Evolutionary conservation across 2,329 filamentous ascomycete genomes (phyloP).

Genomic region (Fusarium sublunatum): DNA sequence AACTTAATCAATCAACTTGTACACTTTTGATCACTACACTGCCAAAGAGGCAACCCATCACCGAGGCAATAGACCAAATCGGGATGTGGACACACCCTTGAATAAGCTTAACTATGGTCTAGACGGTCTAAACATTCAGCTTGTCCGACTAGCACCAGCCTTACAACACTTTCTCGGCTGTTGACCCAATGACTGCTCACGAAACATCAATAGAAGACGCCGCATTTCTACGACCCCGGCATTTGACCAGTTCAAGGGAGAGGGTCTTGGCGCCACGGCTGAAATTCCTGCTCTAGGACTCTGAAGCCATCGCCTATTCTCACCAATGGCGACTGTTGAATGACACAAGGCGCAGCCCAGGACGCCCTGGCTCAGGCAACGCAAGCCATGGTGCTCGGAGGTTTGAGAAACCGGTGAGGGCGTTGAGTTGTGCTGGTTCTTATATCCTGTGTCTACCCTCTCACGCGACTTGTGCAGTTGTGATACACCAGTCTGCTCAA

Average conservation of each 20-base stretch:
- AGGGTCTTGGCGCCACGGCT: conserved; percentile 12
- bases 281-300: conserved; percentile 4
- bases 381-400: conserved; percentile 8
- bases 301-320: background rate
- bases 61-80: background rate
- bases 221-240: background rate
- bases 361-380: conserved; percentile 1
- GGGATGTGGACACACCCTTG: background rate
- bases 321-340: conserved; percentile 10
- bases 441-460: conserved; percentile 18
- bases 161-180: conserved; percentile 12
- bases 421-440: background rate
- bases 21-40: background rate
- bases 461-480: background rate
- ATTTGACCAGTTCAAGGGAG: conserved; percentile 4
- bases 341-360: conserved; percentile 3
- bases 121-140: conserved; percentile 22
- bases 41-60: background rate
- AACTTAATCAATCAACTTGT: conserved; percentile 9
- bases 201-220: conserved; percentile 10
- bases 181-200: conserved; percentile 11
- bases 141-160: conserved; percentile 23
- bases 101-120: conserved; percentile 29
- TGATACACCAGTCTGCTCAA: background rate
- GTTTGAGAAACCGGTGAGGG: conserved; percentile 12